phyloP scores from a whole-genome alignment of 2,329 filamentous ascomycete species.

The Lecanoromycetidae sp. region DNA sequence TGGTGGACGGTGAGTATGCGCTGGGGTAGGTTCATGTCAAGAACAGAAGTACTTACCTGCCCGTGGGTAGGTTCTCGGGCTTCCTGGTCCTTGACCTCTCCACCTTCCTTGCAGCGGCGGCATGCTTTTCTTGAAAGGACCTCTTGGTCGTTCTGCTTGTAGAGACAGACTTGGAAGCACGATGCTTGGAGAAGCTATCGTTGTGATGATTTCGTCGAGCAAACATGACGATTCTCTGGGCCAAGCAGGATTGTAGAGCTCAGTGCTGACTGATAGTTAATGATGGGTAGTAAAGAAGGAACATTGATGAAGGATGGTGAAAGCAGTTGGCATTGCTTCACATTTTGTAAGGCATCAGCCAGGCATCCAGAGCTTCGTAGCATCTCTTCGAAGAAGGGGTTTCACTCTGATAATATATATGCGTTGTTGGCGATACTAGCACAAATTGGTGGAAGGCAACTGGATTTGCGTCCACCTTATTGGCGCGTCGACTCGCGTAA shows the following conservation, averaged over 20 bases:
- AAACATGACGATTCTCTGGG: slow-evolving; percentile 13
- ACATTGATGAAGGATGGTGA: slow-evolving; percentile 7
- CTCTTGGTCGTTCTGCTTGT: slow-evolving; percentile 24
- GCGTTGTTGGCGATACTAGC: slow-evolving; percentile 1
- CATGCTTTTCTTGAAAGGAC: slow-evolving; percentile 25
- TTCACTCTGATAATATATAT: slow-evolving; percentile 4
- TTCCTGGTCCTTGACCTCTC: slow-evolving; percentile 14
- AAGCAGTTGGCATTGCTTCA: slow-evolving; percentile 8
- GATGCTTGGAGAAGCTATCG: slow-evolving; percentile 32
- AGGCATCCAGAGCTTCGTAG: slow-evolving; percentile 10
- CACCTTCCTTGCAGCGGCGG: slow-evolving; percentile 14
- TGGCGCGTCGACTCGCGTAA: slow-evolving; percentile 1
- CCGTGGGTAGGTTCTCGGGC: slow-evolving; percentile 9
- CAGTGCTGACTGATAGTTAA: not conserved
- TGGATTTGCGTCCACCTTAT: not conserved
- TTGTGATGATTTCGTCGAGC: slow-evolving; percentile 17
- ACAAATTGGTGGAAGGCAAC: slow-evolving; percentile 8
- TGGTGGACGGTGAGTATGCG: not conserved
- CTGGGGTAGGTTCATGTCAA: not conserved
- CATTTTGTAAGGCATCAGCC: slow-evolving; percentile 12
- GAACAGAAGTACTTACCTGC: slow-evolving; percentile 8
- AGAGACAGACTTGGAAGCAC: slow-evolving; percentile 28
- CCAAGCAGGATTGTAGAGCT: not conserved
- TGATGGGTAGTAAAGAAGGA: slow-evolving; percentile 4
- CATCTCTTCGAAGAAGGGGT: slow-evolving; percentile 8